phyloP scores from a whole-genome alignment of 2,329 filamentous ascomycete genomes.

The Ophiostoma sp. region DNA sequence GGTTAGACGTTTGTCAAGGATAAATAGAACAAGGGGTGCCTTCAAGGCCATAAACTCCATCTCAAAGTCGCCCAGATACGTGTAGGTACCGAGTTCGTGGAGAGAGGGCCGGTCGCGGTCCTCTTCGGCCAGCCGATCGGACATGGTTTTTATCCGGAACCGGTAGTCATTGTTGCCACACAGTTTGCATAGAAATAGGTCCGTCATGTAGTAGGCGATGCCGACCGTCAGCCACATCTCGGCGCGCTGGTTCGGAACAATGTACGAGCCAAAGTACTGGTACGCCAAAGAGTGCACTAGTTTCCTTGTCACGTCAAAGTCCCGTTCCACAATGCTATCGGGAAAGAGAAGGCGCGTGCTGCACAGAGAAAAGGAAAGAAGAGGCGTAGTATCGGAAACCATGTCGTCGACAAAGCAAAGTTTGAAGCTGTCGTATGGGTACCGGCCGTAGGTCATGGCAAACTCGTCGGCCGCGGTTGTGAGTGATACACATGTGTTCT shows the following conservation, averaged over 20 bases:
- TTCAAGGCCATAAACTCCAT: slow-evolving; percentile 89
- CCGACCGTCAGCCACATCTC: slow-evolving; percentile 91
- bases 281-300: slow-evolving; percentile 82
- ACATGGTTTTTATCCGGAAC: slow-evolving; percentile 81
- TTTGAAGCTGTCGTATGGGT: slow-evolving; percentile 90
- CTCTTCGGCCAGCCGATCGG: slow-evolving; percentile 77
- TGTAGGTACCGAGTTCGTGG: slow-evolving; percentile 71
- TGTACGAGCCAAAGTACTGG: slow-evolving; percentile 93
- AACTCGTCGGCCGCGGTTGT: slow-evolving; percentile 89
- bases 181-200: slow-evolving; percentile 84
- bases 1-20: slow-evolving; percentile 84
- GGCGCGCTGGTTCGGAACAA: slow-evolving; percentile 75
- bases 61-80: slow-evolving; percentile 82
- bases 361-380: slow-evolving; percentile 83
- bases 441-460: slow-evolving; percentile 82
- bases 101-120: slow-evolving; percentile 83
- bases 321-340: slow-evolving; percentile 79
- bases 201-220: slow-evolving; percentile 91
- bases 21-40: slow-evolving; percentile 86
- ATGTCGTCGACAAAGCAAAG: slow-evolving; percentile 93
- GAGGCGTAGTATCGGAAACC: slow-evolving; percentile 69
- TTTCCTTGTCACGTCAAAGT: slow-evolving; percentile 76
- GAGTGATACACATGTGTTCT: slow-evolving; percentile 82
- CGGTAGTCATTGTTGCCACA: slow-evolving; percentile 95
- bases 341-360: slow-evolving; percentile 84